Conservation (phyloP, 2,329 filamentous ascomycete species). For the Sclerotinia sclerotiorum region DNA sequence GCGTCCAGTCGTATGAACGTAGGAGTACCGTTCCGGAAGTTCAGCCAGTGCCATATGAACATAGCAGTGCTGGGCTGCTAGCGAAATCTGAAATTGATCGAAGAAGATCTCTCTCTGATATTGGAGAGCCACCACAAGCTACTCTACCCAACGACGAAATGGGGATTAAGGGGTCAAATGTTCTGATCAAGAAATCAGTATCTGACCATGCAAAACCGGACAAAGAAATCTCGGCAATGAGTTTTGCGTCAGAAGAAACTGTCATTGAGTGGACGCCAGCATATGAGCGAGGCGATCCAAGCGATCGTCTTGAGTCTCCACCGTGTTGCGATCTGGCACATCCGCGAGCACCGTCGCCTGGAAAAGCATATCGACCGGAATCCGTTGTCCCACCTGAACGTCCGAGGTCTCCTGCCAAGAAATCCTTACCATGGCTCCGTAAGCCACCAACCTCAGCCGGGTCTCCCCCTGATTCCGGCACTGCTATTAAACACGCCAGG, state of each 20-base stretch:
- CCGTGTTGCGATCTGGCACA: conserved; percentile 13
- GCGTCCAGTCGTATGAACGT: background rate
- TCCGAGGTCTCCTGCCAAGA: conserved; percentile 24
- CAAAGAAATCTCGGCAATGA: conserved; percentile 25
- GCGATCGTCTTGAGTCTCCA: background rate
- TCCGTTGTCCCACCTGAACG: background rate
- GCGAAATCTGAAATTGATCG: background rate
- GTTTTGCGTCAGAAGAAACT: conserved; percentile 31
- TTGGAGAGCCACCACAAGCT: conserved; percentile 22
- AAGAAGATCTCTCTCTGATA: background rate
- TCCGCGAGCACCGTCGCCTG: background rate
- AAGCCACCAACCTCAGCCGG: conserved; percentile 27
- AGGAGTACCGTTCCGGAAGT: conserved; percentile 22
- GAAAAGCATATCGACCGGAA: background rate
- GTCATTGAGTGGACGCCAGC: conserved; percentile 31
- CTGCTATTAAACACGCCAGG: background rate
- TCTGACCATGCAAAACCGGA: background rate
- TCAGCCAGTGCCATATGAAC: background rate
- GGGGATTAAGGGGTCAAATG: conserved; percentile 23
- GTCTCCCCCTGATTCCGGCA: conserved; percentile 1
- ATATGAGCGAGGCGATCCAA: conserved; percentile 24
- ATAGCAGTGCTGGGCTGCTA: background rate
- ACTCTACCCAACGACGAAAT: conserved; percentile 29
- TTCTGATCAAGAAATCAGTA: conserved; percentile 11
- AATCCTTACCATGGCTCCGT: conserved; percentile 36